A percentile compares a stretch with the other conserved stretches of the same genome.
phyloP scores from a whole-genome alignment of 345 rosid genomes.

The Cardiospermum halicacabum region DNA sequence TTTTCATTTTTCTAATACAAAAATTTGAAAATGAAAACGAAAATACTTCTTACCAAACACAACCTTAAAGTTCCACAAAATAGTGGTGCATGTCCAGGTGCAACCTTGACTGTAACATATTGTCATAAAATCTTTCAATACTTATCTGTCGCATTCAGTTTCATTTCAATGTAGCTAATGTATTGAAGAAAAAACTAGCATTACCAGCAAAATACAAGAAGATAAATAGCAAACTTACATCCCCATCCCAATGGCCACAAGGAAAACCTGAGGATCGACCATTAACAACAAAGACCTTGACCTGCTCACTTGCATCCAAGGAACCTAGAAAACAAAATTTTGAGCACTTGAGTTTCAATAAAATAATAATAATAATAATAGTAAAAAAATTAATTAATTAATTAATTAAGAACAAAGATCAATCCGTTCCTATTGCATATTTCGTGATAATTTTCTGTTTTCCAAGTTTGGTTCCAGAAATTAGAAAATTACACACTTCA shows the following conservation, averaged over 20 bases:
- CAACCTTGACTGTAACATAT: too few species aligned
- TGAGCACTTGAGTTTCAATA: too few species aligned
- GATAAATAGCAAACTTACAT: conserved; percentile 34
- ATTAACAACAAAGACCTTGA: conserved; percentile 72
- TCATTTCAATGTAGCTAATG: neutral
- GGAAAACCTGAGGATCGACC: conserved; percentile 67
- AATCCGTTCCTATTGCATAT: neutral
- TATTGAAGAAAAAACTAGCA: neutral
- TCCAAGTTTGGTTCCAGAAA: neutral
- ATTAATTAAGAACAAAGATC: neutral
- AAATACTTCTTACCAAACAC: too few species aligned
- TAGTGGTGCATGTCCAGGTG: too few species aligned
- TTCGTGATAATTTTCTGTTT: too few species aligned
- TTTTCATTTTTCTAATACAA: too few species aligned
- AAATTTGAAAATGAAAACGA: too few species aligned
- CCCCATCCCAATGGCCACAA: conserved; percentile 73
- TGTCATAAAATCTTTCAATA: too few species aligned
- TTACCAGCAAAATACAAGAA: conserved; percentile 5
- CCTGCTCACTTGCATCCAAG: conserved; percentile 94
- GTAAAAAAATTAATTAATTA: too few species aligned
- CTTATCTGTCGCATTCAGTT: too few species aligned
- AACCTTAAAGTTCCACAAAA: too few species aligned
- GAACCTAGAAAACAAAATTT: conserved; percentile 52
- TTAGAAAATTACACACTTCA: neutral
- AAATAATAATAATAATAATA: too few species aligned